Percentiles rank a stretch among this genome's conserved stretches.
These are phyloP conservation scores for Canavalia ensiformis DNA, from an alignment of 306 rosid genomes.

Conservation along the genomic window DNA sequence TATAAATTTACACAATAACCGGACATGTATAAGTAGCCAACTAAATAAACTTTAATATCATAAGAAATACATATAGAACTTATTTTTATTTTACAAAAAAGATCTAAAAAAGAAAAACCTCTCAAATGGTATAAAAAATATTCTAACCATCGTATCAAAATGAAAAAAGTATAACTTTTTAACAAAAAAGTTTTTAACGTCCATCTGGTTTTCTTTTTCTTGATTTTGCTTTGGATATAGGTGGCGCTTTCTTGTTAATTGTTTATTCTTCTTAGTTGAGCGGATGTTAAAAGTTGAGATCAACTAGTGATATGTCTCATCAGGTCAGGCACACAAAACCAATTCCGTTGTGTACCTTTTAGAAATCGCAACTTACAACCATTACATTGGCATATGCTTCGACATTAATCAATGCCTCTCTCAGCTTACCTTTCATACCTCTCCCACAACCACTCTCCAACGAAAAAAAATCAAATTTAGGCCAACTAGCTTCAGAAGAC, in stretches of 20 bases:
- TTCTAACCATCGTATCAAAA: too few species aligned
- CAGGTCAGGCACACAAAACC: background rate
- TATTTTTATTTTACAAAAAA: too few species aligned
- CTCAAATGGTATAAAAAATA: too few species aligned
- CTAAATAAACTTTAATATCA: too few species aligned
- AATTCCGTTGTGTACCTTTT: conserved; percentile 10
- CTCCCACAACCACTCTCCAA: conserved; percentile 6
- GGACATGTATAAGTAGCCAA: too few species aligned
- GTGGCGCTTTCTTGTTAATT: background rate
- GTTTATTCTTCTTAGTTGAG: conserved; percentile 17
- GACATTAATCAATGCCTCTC: conserved; percentile 30
- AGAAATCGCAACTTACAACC: conserved; percentile 40
- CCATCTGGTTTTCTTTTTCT: background rate
- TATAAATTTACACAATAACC: too few species aligned
- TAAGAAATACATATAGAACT: too few species aligned
- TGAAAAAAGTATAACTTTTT: too few species aligned
- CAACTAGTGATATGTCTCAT: conserved; percentile 22
- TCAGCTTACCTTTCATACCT: conserved; percentile 7
- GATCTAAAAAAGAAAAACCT: too few species aligned
- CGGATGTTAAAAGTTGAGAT: conserved; percentile 44
- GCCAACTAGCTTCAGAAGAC: conserved; percentile 32
- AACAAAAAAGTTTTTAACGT: too few species aligned
- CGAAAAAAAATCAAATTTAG: background rate
- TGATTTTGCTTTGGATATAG: background rate
- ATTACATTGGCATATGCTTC: conserved; percentile 51